Base-by-base conservation (phyloP, 257 asterid genomes). In the Penstemon newberryi region DNA sequence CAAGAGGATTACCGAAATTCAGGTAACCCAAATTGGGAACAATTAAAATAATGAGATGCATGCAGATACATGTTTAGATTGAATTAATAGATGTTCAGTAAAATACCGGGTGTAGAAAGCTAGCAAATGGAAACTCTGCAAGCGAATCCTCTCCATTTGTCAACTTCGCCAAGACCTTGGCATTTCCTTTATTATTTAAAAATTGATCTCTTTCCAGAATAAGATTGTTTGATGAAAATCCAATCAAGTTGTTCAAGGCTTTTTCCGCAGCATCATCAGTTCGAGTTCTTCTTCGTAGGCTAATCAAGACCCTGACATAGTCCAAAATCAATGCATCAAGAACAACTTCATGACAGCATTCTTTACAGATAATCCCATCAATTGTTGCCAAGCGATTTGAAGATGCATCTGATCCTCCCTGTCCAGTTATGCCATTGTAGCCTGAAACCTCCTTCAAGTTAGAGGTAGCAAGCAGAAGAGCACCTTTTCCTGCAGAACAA, bases 401-500 rank as follows among this genome's bases (percentile, higher is more conserved):
- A 80, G 96, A 84, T 72, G 80, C 79, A 78, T 85, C 76, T 43
- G 97, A 77, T 81, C 93, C 98, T 75, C 90, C 91, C 81, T 81
- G 95, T 75, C 72, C 81, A 71, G 70, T 80, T 68, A 69, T 15
- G 44, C 87, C 84, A 75, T 85, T 80, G 76, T 77, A 73, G 70
- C 81, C 79, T 47, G 87, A 76, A 70, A 62, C 74, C 80, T 90
- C 93, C 79, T 75, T 81, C 4, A 92, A 77, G 78, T 78, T 85
- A 61, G 45, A 77, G 44, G 79, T 59, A 56, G 85, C 80, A 60
- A 93, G 84, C 66, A 90, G 77, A 62, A 84, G 84, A 73, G 95
- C 96, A 68, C 96, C 97, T 78, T 81, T 85, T 56, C 99, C 99
- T 3, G 96, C 99, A 70, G 90, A 93, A 79, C 96, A 93, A 79